Percentiles rank a stretch among this genome's conserved stretches.
Conservation (phyloP, 371 early-diverging fungal genomes). For the Apophysomyces variabilis region DNA sequence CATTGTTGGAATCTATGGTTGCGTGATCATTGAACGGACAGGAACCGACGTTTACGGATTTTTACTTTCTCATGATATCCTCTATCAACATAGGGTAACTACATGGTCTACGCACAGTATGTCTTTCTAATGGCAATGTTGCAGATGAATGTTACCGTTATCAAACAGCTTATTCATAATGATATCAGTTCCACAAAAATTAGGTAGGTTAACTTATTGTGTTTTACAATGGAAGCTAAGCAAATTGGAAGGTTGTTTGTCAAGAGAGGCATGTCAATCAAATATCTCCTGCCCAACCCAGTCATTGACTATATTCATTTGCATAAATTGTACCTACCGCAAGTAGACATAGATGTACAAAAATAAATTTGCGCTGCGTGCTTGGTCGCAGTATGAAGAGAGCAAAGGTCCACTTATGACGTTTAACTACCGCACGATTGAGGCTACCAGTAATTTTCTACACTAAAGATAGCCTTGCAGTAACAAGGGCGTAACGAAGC, state of each 20-base stretch:
- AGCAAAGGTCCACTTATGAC: not conserved
- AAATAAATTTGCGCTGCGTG: not conserved
- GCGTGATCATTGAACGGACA: conserved; percentile 93
- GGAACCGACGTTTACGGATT: conserved; percentile 94
- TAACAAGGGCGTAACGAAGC: too few species aligned
- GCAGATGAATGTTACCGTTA: conserved; percentile 87
- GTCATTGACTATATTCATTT: conserved; percentile 92
- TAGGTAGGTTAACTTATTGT: conserved; percentile 46
- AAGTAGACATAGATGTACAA: conserved; percentile 8
- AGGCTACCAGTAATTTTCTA: not conserved
- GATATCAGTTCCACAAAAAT: conserved; percentile 97
- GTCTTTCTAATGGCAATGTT: not conserved
- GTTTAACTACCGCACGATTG: too few species aligned
- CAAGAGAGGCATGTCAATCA: conserved; percentile 93
- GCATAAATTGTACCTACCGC: conserved; percentile 68
- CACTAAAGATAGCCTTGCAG: not conserved
- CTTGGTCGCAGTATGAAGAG: not conserved
- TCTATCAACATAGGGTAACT: conserved; percentile 84
- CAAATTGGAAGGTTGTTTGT: conserved; percentile 77
- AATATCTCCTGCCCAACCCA: conserved; percentile 91
- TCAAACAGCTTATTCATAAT: conserved; percentile 95
- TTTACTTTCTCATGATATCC: conserved; percentile 84
- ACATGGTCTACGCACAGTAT: conserved; percentile 3
- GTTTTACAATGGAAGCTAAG: not conserved
- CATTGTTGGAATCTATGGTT: conserved; percentile 92